A percentile compares a stretch with the other conserved stretches of the same genome.
Evolutionary conservation across 1,284 basidiomycete species (phyloP).

Genomic region (Athelia psychrophila): DNA sequence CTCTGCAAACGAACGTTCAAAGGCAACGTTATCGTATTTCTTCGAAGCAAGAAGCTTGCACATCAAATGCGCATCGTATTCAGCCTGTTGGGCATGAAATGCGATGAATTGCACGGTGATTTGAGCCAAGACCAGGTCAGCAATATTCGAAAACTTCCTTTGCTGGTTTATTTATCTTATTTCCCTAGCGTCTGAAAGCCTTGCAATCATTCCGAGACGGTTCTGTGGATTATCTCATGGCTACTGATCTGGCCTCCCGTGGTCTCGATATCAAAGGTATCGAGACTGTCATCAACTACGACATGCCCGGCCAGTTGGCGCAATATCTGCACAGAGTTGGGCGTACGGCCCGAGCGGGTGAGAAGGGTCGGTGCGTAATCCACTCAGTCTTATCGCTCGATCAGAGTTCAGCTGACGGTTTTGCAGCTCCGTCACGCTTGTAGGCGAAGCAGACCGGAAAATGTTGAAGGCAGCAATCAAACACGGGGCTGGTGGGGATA

Average conservation of each 20-base stretch:
- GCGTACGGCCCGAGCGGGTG: slow-evolving; percentile 93
- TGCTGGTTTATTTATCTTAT: slow-evolving; percentile 3
- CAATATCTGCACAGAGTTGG: slow-evolving; percentile 97
- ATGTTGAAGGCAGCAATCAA: slow-evolving; percentile 97
- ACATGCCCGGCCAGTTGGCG: slow-evolving; percentile 92
- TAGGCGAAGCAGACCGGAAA: slow-evolving; percentile 95
- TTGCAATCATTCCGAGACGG: slow-evolving; percentile 88
- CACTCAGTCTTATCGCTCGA: not conserved
- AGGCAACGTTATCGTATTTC: slow-evolving; percentile 86
- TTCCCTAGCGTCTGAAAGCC: slow-evolving; percentile 73
- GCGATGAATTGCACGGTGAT: slow-evolving; percentile 93
- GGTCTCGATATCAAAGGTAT: slow-evolving; percentile 97
- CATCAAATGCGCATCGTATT: slow-evolving; percentile 97
- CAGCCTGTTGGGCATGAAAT: slow-evolving; percentile 82
- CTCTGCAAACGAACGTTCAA: slow-evolving; percentile 89
- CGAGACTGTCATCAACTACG: slow-evolving; percentile 97
- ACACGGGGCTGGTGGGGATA: slow-evolving; percentile 74
- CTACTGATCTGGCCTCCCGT: slow-evolving; percentile 93
- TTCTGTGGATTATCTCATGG: slow-evolving; percentile 86
- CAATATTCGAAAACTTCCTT: slow-evolving; percentile 8
- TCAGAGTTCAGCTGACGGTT: slow-evolving; percentile 1
- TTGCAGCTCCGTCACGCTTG: slow-evolving; percentile 86
- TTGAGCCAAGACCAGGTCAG: slow-evolving; percentile 90
- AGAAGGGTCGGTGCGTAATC: slow-evolving; percentile 75
- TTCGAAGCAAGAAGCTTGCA: slow-evolving; percentile 93